Evolutionary conservation across 2,329 filamentous ascomycete genomes (phyloP), one percentile per base, ranked within the genome.

Genomic region (Hymenoscyphus occultus): DNA sequence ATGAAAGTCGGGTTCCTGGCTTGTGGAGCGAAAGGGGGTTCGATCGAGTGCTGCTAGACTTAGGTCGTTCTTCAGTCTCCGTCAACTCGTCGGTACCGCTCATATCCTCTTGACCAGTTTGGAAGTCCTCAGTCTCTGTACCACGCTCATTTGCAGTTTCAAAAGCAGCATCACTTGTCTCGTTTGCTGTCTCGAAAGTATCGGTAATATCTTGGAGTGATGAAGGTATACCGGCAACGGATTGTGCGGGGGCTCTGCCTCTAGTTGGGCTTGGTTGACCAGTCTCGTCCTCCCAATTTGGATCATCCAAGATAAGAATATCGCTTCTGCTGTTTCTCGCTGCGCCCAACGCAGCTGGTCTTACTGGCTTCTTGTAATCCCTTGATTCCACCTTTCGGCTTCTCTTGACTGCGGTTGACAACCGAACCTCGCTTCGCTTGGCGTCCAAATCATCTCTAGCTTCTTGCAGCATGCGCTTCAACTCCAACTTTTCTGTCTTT

Each of bases 401-500:
- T 82, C 79, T 86, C 76, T 83, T 90, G 80, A 75, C 85, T 76
- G 81, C 72, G 62, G 77, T 72, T 71, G 76, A 71, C 48, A 77
- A 64, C 28, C 78, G 76, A 60, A 77, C 76, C 64, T 81, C 86
- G 61, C 79, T 82, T 59, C 85, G 82, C 66, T 88, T 85, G 58
- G 86, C 83, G 74, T 90, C 95, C 35, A 99, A 80, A 74, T 99
- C 95, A 75, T 99, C 95, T 42, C 93, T 88, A 31, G 94, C 90
- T 73, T 99, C 95, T 79, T 98, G 94, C 39, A 98, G 86, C 85
- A 99, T 92, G 66, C 94, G 90, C 78, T 92, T 93, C 62, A 98
- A 85, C 78, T 99, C 95, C 35, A 98, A 86, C 82, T 97, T 99
- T 78, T 99, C 95, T 0, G 94, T 97, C 87, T 98, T 99, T 78